Percentiles rank a stretch among this genome's conserved stretches.
Conservation (phyloP, 306 rosid species). For the Sicyos edulis region DNA sequence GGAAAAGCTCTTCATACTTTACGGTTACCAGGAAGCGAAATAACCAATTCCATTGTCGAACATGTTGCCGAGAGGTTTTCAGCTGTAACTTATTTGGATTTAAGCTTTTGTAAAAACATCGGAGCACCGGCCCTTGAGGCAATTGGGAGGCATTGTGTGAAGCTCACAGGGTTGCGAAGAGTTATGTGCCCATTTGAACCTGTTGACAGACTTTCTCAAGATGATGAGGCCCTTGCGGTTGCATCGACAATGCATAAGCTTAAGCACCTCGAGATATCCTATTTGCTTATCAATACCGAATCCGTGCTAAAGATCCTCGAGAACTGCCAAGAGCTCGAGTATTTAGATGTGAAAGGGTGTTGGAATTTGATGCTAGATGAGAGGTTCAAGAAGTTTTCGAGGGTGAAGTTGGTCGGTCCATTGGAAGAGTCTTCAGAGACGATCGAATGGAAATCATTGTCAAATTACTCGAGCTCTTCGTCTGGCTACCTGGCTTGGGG, state of each 20-base stretch:
- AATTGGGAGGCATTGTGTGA: conserved; percentile 75
- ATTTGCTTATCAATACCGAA: conserved; percentile 48
- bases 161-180: conserved; percentile 57
- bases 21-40: conserved; percentile 61
- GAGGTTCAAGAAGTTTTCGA: conserved; percentile 47
- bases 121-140: conserved; percentile 55
- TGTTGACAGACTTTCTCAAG: conserved; percentile 55
- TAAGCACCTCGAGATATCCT: conserved; percentile 82
- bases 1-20: conserved; percentile 68
- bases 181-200: conserved; percentile 88
- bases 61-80: conserved; percentile 62
- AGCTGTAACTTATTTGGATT: conserved; percentile 67
- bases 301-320: conserved; percentile 61
- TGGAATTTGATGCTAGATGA: conserved; percentile 71
- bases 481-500: conserved; percentile 57
- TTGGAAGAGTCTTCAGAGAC: conserved; percentile 42
- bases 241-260: conserved; percentile 91
- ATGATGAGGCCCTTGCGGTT: conserved; percentile 77
- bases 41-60: conserved; percentile 57
- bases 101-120: conserved; percentile 80
- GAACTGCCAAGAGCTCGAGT: conserved; percentile 61
- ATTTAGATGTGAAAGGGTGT: conserved; percentile 81
- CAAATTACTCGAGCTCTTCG: conserved; percentile 52
- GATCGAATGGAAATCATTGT: conserved; percentile 63
- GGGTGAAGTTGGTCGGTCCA: conserved; percentile 65